Base-by-base conservation (phyloP, 2,329 filamentous ascomycete genomes). In the Sclerotinia sclerotiorum region DNA sequence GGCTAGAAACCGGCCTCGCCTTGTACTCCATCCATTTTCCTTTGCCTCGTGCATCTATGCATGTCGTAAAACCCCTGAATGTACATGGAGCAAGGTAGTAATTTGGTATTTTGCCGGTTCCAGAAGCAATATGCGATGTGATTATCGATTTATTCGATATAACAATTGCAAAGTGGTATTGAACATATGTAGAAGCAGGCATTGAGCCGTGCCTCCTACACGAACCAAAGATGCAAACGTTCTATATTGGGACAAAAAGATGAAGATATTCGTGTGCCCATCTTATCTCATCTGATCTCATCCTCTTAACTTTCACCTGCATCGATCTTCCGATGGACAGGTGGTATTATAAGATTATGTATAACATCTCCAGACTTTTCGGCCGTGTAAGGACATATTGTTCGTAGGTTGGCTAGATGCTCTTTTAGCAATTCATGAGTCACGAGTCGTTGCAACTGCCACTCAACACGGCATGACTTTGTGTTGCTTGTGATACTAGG, bases 271-370 rank as follows among this genome's bases (percentile, higher is more conserved):
- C 24, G 24, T 44, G 44, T 61, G 48, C 13, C 54, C 61, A 62
- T 67, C 65, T 61, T 24, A 67, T 61, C 65, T 67, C 65, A 67
- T 67, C 56, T 67, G 56, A 67, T 67, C 65, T 32, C 21, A 35
- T 48, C 44, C 44, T 27, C 21, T 51, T 46, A 17, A 62, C 35
- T 62, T 62, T n/a, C 27, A 54, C 19, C 56, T 67, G 65, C 39
- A 61, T 54, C 29, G 65, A 62, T 52, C 55, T 44, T 44, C 46
- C 55, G 65, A 65, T 65, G 51, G 64, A 35, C 29, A 58, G 42
- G 51, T 46, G 19, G 42, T 58, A 48, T 54, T 49, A 21, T 65
- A n/a, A 55, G 64, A 56, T 57, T 51, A 51, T 29, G 65, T 67
- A 52, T 44, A 65, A 65, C 63, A 65, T 19, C 19, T 32, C 24